Percentiles rank a stretch among this genome's conserved stretches.
phyloP scores from a whole-genome alignment of 2,329 filamentous ascomycete genomes.

The Aphanocladium album region DNA sequence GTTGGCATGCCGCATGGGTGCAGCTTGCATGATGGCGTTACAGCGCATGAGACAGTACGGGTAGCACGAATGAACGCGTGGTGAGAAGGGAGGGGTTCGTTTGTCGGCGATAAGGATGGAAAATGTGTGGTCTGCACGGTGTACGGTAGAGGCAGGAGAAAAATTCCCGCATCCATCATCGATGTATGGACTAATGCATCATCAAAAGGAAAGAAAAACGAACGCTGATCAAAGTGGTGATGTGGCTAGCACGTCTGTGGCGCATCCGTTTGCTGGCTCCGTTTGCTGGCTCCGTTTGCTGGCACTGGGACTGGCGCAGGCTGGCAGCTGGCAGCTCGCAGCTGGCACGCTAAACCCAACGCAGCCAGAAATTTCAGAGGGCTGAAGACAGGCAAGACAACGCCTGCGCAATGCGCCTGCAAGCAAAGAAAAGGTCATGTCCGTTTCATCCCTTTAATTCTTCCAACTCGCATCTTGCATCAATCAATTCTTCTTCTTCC shows the following conservation, averaged over 20 bases:
- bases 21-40: not conserved
- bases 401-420: not conserved
- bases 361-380: not conserved
- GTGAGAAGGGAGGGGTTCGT: too few species aligned
- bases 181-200: not conserved
- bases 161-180: not conserved
- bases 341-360: constrained; percentile 6
- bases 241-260: not conserved
- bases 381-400: not conserved
- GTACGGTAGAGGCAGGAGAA: not conserved
- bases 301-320: too few species aligned
- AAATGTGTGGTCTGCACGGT: too few species aligned
- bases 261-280: not conserved
- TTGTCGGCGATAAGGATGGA: too few species aligned
- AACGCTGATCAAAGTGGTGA: not conserved
- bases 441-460: not conserved
- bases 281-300: not conserved
- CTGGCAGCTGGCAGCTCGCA: not conserved
- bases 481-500: not conserved
- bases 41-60: not conserved
- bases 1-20: not conserved
- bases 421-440: not conserved
- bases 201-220: not conserved
- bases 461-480: not conserved
- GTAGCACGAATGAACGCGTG: too few species aligned